phyloP scores from a whole-genome alignment of 805 yeast species.

The Spathaspora passalidarum region DNA sequence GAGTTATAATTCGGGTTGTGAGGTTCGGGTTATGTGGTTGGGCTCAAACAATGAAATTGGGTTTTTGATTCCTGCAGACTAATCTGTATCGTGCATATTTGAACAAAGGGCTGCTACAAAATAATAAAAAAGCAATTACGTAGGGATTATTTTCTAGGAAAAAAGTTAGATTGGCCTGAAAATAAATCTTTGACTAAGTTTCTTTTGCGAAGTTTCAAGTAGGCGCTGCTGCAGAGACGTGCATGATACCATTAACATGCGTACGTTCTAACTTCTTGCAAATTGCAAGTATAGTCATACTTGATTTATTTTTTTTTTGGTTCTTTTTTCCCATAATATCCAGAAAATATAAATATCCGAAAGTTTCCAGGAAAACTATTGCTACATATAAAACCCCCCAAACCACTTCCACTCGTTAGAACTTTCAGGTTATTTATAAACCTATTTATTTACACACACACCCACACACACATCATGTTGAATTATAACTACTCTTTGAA shows the following conservation, averaged over 20 bases:
- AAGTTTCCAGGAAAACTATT: too few relatives aligned
- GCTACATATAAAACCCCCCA: not conserved
- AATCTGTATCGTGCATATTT: not conserved
- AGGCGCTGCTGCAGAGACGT: not conserved
- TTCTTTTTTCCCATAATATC: not conserved
- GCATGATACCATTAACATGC: not conserved
- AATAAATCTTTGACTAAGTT: not conserved
- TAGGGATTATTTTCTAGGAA: not conserved
- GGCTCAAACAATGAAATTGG: too few relatives aligned
- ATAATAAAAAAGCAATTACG: not conserved
- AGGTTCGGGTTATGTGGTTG: not conserved
- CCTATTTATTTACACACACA: not conserved
- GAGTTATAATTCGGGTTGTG: not conserved
- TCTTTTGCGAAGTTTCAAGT: not conserved
- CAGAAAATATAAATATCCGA: not conserved
- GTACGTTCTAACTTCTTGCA: constrained; percentile 1
- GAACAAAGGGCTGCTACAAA: not conserved
- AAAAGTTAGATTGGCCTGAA: too few relatives aligned
- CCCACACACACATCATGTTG: constrained; percentile 2
- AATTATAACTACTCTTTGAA: constrained; percentile 8
- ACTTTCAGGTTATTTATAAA: constrained; percentile 3
- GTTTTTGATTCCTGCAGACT: not conserved
- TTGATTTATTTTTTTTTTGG: not conserved
- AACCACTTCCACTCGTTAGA: too few relatives aligned
- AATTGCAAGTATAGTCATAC: not conserved